Percentiles rank a stretch among this genome's conserved stretches.
Conservation (phyloP, 352 stramenopile species). For the Elongisporangium anandrum region DNA sequence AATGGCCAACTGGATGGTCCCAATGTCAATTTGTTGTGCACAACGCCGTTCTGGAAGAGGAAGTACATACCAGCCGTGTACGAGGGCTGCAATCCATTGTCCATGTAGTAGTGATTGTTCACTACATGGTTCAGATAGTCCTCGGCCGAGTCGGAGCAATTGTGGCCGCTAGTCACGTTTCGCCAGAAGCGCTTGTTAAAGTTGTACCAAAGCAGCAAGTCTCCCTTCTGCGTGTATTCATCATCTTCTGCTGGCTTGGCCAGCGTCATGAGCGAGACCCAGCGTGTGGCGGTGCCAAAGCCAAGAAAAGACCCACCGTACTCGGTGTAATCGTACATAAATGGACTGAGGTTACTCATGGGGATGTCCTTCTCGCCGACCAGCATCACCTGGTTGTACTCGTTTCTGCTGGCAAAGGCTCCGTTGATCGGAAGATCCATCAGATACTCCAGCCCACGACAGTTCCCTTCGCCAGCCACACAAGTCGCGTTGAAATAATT, state of each 20-base stretch:
- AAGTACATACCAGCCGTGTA: slow-evolving; percentile 51
- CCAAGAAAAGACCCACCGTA: neutral
- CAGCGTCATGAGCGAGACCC: slow-evolving; percentile 33
- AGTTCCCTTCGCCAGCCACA: slow-evolving; percentile 3
- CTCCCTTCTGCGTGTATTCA: slow-evolving; percentile 11
- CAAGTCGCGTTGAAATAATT: slow-evolving; percentile 32
- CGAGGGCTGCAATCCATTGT: slow-evolving; percentile 37
- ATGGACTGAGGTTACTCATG: slow-evolving; percentile 20
- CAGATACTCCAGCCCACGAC: slow-evolving; percentile 27
- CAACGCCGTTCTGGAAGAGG: slow-evolving; percentile 46
- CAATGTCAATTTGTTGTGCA: slow-evolving; percentile 11
- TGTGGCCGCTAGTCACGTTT: slow-evolving; percentile 18
- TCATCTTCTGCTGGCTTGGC: slow-evolving; percentile 14
- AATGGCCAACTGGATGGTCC: too few species aligned
- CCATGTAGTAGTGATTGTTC: slow-evolving; percentile 40
- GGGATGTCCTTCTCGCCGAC: slow-evolving; percentile 30
- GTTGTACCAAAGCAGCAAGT: slow-evolving; percentile 31
- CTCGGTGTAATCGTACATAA: slow-evolving; percentile 6
- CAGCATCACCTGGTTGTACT: slow-evolving; percentile 15
- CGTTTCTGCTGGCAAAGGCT: neutral
- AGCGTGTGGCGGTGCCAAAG: slow-evolving; percentile 24
- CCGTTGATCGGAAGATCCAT: slow-evolving; percentile 10
- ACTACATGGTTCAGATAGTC: slow-evolving; percentile 25
- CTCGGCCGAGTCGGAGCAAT: slow-evolving; percentile 36
- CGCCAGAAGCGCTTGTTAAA: slow-evolving; percentile 6